These are phyloP conservation scores for Eremochloa ophiuroides DNA, from an alignment of 176 grass and related monocot genomes.

Conservation along the genomic window DNA sequence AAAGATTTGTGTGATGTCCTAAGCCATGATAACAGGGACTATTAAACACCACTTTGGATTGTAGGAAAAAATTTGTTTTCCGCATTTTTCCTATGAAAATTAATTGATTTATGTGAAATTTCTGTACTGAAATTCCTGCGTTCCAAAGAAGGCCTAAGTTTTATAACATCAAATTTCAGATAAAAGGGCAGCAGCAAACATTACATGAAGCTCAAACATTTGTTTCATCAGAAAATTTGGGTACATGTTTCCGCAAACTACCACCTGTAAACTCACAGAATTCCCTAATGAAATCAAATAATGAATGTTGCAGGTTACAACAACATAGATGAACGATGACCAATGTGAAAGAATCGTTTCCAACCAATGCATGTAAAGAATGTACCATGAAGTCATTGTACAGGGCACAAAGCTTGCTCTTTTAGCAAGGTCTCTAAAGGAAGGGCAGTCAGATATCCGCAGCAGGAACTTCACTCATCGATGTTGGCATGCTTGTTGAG, in stretches of 20 bases:
- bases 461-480: conserved; percentile 11
- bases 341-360: conserved; percentile 42
- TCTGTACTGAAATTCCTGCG: too few species aligned
- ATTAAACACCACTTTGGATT: too few species aligned
- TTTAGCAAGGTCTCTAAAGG: background rate
- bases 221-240: background rate
- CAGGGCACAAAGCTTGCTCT: background rate
- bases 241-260: background rate
- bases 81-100: too few species aligned
- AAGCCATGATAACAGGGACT: background rate
- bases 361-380: conserved; percentile 29
- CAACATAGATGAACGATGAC: conserved; percentile 8
- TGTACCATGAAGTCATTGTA: conserved; percentile 33
- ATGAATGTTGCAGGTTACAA: conserved; percentile 31
- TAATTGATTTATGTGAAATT: too few species aligned
- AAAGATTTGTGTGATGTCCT: background rate
- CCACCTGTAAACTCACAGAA: background rate
- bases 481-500: background rate
- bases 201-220: background rate
- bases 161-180: background rate
- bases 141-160: too few species aligned
- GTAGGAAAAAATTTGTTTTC: too few species aligned
- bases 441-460: background rate
- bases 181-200: background rate
- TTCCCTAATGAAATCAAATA: conserved; percentile 18